A percentile compares a stretch with the other conserved stretches of the same genome.
phyloP scores from a whole-genome alignment of 495 filamentous ascomycete species.

The Penicillium arizonense region DNA sequence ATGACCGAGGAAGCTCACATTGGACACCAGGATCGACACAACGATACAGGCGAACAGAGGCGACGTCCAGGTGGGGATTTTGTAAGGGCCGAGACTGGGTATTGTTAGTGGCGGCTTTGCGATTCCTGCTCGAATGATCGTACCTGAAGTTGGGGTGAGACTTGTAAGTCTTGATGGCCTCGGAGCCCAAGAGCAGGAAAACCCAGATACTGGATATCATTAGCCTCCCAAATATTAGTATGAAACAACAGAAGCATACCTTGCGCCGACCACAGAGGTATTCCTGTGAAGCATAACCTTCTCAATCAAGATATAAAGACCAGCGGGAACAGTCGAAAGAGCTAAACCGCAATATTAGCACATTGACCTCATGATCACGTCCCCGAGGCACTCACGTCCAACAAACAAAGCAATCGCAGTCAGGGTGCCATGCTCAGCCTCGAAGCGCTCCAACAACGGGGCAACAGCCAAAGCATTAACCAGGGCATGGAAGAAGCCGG shows the following conservation, averaged over 20 bases:
- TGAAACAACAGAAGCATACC: constrained; percentile 49
- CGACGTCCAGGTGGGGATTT: constrained; percentile 88
- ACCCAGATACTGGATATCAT: constrained; percentile 70
- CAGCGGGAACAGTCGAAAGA: constrained; percentile 74
- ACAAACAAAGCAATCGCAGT: constrained; percentile 78
- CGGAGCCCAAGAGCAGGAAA: constrained; percentile 79
- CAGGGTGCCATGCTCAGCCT: constrained; percentile 90
- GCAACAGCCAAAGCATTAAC: constrained; percentile 77
- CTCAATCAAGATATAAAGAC: constrained; percentile 70
- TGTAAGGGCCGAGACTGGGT: constrained; percentile 54
- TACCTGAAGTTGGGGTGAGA: constrained; percentile 72
- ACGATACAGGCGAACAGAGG: constrained; percentile 73
- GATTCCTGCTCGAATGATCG: not conserved
- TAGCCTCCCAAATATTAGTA: not conserved
- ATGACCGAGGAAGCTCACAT: constrained; percentile 83
- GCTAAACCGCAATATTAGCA: constrained; percentile 45
- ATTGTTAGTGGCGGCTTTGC: constrained; percentile 2
- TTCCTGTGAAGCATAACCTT: constrained; percentile 62
- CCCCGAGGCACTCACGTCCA: constrained; percentile 69
- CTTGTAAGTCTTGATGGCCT: constrained; percentile 77
- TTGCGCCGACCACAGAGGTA: constrained; percentile 74
- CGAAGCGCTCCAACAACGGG: constrained; percentile 87
- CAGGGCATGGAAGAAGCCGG: constrained; percentile 72
- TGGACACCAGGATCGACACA: constrained; percentile 70
- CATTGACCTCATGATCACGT: not conserved